These are phyloP conservation scores for Tuber aestivum DNA, from an alignment of 495 filamentous ascomycete genomes.

Conservation along the genomic window DNA sequence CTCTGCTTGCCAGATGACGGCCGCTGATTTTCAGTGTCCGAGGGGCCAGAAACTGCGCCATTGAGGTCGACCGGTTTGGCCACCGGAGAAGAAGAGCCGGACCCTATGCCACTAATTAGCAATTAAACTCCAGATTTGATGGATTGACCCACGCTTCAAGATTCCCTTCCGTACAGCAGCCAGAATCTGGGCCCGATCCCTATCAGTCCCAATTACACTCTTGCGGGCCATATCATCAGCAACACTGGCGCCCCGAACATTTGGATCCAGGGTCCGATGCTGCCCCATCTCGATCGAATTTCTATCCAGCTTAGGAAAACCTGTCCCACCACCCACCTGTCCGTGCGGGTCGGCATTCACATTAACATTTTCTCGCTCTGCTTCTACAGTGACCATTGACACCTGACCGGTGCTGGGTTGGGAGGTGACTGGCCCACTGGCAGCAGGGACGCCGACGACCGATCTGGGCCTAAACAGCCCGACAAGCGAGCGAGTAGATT, in stretches of 20 bases:
- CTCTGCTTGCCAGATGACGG: slow-evolving; percentile 27
- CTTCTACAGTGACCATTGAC: slow-evolving; percentile 92
- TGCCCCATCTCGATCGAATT: slow-evolving; percentile 61
- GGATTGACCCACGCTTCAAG: slow-evolving; percentile 69
- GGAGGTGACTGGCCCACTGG: slow-evolving; percentile 55
- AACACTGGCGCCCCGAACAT: slow-evolving; percentile 51
- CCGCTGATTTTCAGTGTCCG: slow-evolving; percentile 28
- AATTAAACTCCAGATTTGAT: neutral
- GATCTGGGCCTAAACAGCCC: slow-evolving; percentile 95
- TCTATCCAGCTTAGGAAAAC: slow-evolving; percentile 79
- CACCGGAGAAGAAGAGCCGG: slow-evolving; percentile 63
- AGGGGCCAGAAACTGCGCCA: slow-evolving; percentile 7
- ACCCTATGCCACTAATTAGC: slow-evolving; percentile 49
- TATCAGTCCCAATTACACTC: slow-evolving; percentile 86
- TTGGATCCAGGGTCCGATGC: slow-evolving; percentile 43
- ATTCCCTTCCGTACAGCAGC: slow-evolving; percentile 90
- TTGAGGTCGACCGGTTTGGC: slow-evolving; percentile 52
- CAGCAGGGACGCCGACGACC: slow-evolving; percentile 65
- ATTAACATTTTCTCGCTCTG: slow-evolving; percentile 77
- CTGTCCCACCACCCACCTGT: slow-evolving; percentile 66
- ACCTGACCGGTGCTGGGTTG: slow-evolving; percentile 71
- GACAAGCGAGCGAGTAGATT: slow-evolving; percentile 78
- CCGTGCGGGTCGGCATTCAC: slow-evolving; percentile 67
- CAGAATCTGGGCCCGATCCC: slow-evolving; percentile 82
- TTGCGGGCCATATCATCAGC: slow-evolving; percentile 60